Evolutionary conservation across 2,329 filamentous ascomycete genomes (phyloP).

Genomic region (Aspergillus glaucus): DNA sequence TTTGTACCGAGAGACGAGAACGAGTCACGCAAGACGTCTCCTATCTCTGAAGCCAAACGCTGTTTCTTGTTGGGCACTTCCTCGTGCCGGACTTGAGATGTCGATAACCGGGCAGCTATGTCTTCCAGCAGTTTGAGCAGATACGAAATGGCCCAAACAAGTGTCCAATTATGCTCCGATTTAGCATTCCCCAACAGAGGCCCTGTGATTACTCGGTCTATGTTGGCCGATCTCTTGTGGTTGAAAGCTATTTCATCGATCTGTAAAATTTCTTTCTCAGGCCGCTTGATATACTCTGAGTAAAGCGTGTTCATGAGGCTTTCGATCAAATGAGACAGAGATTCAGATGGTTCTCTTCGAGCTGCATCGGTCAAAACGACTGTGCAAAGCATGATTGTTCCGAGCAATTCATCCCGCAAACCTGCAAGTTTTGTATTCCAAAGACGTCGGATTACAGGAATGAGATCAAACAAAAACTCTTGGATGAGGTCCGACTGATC

Average conservation of each 20-base stretch:
- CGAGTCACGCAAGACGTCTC: constrained; percentile 32
- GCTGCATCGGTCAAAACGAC: constrained; percentile 48
- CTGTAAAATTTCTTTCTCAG: constrained; percentile 65
- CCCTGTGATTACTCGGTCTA: constrained; percentile 31
- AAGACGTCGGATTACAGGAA: constrained; percentile 67
- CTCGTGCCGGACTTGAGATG: constrained; percentile 3
- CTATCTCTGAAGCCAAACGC: constrained; percentile 29
- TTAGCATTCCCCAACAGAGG: constrained; percentile 29
- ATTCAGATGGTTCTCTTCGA: constrained; percentile 31
- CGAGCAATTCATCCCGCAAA: constrained; percentile 71
- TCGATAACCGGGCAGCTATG: constrained; percentile 8
- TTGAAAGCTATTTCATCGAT: constrained; percentile 67
- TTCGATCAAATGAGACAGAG: constrained; percentile 47
- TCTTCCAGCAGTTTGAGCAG: constrained; percentile 35
- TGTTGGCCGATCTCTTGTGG: constrained; percentile 19
- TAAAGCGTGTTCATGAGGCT: constrained; percentile 66
- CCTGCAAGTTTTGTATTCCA: constrained; percentile 68
- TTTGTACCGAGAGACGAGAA: constrained; percentile 30
- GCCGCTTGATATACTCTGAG: constrained; percentile 67
- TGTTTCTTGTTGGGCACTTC: constrained; percentile 28
- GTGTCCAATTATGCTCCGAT: constrained; percentile 36
- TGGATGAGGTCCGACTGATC: constrained; percentile 62
- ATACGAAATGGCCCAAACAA: constrained; percentile 34
- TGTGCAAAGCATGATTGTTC: constrained; percentile 61
- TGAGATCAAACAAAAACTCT: constrained; percentile 52